A percentile compares a stretch with the other conserved stretches of the same genome.
Evolutionary conservation across 2,329 filamentous ascomycete species (phyloP).

Genomic region (Eutypa lata): DNA sequence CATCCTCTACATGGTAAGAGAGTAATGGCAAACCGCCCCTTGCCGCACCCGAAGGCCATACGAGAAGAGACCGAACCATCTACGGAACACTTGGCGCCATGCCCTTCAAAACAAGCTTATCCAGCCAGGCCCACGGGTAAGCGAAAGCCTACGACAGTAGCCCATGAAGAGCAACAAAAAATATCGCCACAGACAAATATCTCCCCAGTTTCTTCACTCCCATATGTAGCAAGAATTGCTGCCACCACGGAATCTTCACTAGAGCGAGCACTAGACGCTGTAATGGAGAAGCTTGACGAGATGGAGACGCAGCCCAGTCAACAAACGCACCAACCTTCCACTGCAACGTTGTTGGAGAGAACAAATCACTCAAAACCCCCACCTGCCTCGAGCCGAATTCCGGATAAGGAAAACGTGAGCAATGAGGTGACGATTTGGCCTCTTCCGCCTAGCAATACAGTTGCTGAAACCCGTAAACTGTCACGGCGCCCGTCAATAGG

Average conservation of each 20-base stretch:
- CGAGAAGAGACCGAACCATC: constrained; percentile 20
- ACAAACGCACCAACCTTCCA: constrained; percentile 1
- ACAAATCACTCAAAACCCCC: constrained; percentile 8
- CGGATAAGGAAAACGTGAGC: neutral
- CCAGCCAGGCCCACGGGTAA: constrained; percentile 1
- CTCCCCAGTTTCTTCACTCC: constrained; percentile 24
- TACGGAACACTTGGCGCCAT: constrained; percentile 1
- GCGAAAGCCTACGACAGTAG: neutral
- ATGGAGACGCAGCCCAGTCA: constrained; percentile 13
- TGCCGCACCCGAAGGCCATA: constrained; percentile 7
- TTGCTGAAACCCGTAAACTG: constrained; percentile 17
- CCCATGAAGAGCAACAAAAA: constrained; percentile 5
- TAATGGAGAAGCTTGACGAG: constrained; percentile 22
- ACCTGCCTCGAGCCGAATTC: constrained; percentile 1
- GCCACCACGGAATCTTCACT: constrained; percentile 27
- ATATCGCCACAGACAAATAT: constrained; percentile 15
- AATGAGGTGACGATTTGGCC: constrained; percentile 8
- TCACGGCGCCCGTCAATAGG: constrained; percentile 7
- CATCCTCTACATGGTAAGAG: neutral
- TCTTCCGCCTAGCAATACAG: constrained; percentile 9
- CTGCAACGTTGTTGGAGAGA: constrained; percentile 8
- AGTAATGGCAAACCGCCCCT: neutral
- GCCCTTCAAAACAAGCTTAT: constrained; percentile 3
- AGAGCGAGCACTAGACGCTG: constrained; percentile 28
- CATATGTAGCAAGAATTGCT: constrained; percentile 26